Evolutionary conservation across 257 asterid species (phyloP).

Genomic region (Gentiana straminea): DNA sequence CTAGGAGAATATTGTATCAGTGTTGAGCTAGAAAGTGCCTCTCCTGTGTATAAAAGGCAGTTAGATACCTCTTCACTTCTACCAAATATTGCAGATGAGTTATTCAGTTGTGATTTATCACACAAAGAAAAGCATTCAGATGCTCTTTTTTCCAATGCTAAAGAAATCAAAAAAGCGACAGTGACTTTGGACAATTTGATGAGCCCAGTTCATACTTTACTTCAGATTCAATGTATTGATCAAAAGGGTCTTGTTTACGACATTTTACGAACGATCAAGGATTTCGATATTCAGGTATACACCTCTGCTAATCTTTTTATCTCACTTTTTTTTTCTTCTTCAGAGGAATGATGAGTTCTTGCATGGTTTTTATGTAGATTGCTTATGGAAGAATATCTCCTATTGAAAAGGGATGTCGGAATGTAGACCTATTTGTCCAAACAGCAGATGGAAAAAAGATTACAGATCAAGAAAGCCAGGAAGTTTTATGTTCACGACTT

Average conservation of each 20-base stretch:
- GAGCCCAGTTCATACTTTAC: constrained; percentile 41
- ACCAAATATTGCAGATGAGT: constrained; percentile 24
- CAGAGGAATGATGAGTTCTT: neutral
- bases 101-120: constrained; percentile 30
- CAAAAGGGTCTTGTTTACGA: constrained; percentile 47
- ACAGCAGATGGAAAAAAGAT: constrained; percentile 33
- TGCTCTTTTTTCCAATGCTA: constrained; percentile 11
- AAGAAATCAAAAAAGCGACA: constrained; percentile 20
- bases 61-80: constrained; percentile 29
- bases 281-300: constrained; percentile 36
- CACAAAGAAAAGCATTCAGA: constrained; percentile 16
- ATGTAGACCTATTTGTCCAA: constrained; percentile 34
- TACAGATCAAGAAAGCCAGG: constrained; percentile 24
- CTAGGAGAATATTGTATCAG: constrained; percentile 38
- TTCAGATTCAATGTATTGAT: constrained; percentile 39
- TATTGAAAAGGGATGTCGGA: constrained; percentile 25
- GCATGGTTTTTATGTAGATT: constrained; percentile 20
- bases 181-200: constrained; percentile 32
- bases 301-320: neutral
- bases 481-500: constrained; percentile 28
- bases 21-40: constrained; percentile 33
- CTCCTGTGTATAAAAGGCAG: constrained; percentile 31
- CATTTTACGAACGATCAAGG: constrained; percentile 40
- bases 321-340: neutral
- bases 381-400: constrained; percentile 35